These are phyloP conservation scores for Glutinoglossum americanum DNA, from an alignment of 495 filamentous ascomycete genomes.

Conservation along the genomic window DNA sequence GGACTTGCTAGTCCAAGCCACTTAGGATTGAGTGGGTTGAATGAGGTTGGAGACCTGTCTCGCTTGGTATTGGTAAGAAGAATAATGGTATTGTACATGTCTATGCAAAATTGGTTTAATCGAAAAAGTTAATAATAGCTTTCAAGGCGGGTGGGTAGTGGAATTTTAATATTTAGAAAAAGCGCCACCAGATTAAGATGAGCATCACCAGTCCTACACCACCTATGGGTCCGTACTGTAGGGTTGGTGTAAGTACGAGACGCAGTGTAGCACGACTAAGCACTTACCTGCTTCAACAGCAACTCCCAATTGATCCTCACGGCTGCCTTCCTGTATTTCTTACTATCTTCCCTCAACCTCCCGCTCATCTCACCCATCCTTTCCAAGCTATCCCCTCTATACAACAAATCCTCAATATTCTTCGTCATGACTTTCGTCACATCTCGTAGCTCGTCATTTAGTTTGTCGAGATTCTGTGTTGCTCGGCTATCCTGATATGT, in stretches of 20 bases:
- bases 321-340: slow-evolving; percentile 79
- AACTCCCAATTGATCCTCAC: slow-evolving; percentile 97
- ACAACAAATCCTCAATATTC: slow-evolving; percentile 96
- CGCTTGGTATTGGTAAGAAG: too few species aligned
- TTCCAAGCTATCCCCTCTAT: slow-evolving; percentile 85
- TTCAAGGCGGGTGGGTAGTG: neutral
- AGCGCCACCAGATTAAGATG: slow-evolving; percentile 76
- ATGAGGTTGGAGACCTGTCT: too few species aligned
- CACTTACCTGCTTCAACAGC: slow-evolving; percentile 64
- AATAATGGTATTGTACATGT: neutral
- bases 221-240: slow-evolving; percentile 73
- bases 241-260: slow-evolving; percentile 7
- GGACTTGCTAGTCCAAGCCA: too few species aligned
- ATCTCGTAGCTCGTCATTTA: slow-evolving; percentile 91
- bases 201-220: slow-evolving; percentile 58
- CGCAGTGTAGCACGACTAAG: neutral
- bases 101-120: neutral
- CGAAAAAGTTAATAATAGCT: neutral
- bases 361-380: slow-evolving; percentile 90
- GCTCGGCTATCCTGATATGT: slow-evolving; percentile 89
- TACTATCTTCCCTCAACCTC: slow-evolving; percentile 71
- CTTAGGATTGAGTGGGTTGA: too few species aligned
- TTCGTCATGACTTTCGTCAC: slow-evolving; percentile 99
- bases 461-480: slow-evolving; percentile 60
- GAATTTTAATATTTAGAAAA: slow-evolving; percentile 39